Base-by-base conservation (phyloP, 2,329 filamentous ascomycete genomes). In the Botrytis pseudocinerea region DNA sequence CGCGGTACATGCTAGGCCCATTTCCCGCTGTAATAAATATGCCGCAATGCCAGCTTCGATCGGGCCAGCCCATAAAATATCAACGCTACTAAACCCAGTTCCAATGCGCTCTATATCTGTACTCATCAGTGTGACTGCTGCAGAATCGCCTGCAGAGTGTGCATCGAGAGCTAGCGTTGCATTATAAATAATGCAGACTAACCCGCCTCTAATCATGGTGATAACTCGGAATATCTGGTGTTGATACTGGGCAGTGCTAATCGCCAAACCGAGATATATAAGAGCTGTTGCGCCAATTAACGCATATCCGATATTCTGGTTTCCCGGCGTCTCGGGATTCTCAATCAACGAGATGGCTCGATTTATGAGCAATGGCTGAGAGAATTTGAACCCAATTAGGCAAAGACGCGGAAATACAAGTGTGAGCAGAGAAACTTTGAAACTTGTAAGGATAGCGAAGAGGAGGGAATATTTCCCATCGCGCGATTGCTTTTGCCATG, bases 101-200 rank as follows among this genome's bases (percentile, higher is more conserved):
- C 77, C 76, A 10, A 83, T 81, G 6, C 70, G 54, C 59, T 76
- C 70, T 7, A 86, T 80, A 54, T 76, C 75, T 1, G 83, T 81
- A 28, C 82, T 84, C 83, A 86, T 86, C 10, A 85, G 78, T 0
- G 83, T 85, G 59, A 75, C 77, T 1, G 84, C 62, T 20, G 74
- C 75, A 8, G 76, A 75, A 62, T 77, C 74, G 42, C 77, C 74
- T 0, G 77, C 60, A 16, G 71, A 73, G 1, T 74, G 77, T 20
- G 76, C 75, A 46, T 74, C 76, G n/a, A 80, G 70, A 35, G 74
- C 69, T 4, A 76, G 70, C 10, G 78, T 80, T 57, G 77, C 76
- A 54, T 64, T 75, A 63, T 80, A 80, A 38, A 80, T 76, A 38
- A 78, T 69, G 10, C 74, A 73, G 69, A 78, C 75, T 38, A 80